These are phyloP conservation scores for Linnemannia hyalina DNA, from an alignment of 192 early-diverging fungal genomes.

Conservation along the genomic window DNA sequence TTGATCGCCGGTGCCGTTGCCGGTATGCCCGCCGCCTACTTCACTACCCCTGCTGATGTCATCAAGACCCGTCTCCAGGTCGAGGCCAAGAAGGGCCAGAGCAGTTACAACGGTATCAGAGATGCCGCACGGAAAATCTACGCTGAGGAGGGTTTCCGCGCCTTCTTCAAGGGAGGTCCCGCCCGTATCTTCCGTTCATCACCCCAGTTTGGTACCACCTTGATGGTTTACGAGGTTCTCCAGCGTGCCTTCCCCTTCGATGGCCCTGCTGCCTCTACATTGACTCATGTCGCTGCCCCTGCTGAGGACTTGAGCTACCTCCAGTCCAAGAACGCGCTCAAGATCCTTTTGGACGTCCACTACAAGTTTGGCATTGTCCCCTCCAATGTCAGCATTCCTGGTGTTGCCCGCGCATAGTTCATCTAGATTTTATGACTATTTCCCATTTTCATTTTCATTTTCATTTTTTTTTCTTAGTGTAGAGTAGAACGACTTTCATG, in stretches of 20 bases:
- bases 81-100: constrained; percentile 90
- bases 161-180: constrained; percentile 97
- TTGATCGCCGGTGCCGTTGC: constrained; percentile 92
- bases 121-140: constrained; percentile 92
- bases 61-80: constrained; percentile 99
- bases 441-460: background rate
- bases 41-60: constrained; percentile 97
- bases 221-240: constrained; percentile 92
- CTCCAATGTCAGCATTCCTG: constrained; percentile 38
- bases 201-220: constrained; percentile 98
- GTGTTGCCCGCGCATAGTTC: constrained; percentile 29
- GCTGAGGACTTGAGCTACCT: constrained; percentile 54
- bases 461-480: constrained; percentile 2
- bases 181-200: constrained; percentile 93
- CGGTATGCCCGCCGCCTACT: constrained; percentile 97
- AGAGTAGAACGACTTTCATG: constrained; percentile 4
- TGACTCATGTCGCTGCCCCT: constrained; percentile 29
- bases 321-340: constrained; percentile 68
- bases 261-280: constrained; percentile 28
- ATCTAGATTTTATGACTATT: constrained; percentile 3
- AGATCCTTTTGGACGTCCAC: constrained; percentile 64
- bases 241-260: constrained; percentile 75
- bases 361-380: constrained; percentile 58
- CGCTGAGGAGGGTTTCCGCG: constrained; percentile 91
- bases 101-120: constrained; percentile 85